These are phyloP conservation scores for Fraxinus ornus DNA, from an alignment of 305 asterid species.

Conservation along the genomic window DNA sequence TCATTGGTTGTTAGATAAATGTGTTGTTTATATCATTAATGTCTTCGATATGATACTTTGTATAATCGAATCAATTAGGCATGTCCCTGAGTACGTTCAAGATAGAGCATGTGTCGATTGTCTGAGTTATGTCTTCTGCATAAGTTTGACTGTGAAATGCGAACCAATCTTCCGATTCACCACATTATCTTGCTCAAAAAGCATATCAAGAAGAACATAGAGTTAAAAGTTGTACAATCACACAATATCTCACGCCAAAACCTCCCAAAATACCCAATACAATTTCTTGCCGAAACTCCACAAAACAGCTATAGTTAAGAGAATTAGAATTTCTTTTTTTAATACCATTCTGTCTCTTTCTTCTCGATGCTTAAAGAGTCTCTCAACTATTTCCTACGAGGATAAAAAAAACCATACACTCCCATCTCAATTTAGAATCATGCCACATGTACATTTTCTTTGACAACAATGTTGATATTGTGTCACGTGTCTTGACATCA, in stretches of 20 bases:
- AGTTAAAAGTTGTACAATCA: too few relatives aligned
- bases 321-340: too few relatives aligned
- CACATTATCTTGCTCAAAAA: neutral
- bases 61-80: neutral
- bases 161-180: neutral
- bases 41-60: neutral
- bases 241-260: neutral
- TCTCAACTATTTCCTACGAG: neutral
- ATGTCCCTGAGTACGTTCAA: too few relatives aligned
- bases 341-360: neutral
- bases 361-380: neutral
- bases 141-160: too few relatives aligned
- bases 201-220: too few relatives aligned
- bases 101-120: neutral
- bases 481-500: too few relatives aligned
- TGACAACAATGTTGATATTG: too few relatives aligned
- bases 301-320: neutral
- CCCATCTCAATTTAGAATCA: neutral
- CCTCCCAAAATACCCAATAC: neutral
- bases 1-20: neutral
- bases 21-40: neutral
- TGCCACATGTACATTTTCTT: too few relatives aligned
- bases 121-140: neutral
- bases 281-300: neutral
- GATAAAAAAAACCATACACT: neutral